Evolutionary conservation across 192 early-diverging fungal species (phyloP), one percentile per base, ranked within the genome.

Genomic region (Backusella tarrabulga): DNA sequence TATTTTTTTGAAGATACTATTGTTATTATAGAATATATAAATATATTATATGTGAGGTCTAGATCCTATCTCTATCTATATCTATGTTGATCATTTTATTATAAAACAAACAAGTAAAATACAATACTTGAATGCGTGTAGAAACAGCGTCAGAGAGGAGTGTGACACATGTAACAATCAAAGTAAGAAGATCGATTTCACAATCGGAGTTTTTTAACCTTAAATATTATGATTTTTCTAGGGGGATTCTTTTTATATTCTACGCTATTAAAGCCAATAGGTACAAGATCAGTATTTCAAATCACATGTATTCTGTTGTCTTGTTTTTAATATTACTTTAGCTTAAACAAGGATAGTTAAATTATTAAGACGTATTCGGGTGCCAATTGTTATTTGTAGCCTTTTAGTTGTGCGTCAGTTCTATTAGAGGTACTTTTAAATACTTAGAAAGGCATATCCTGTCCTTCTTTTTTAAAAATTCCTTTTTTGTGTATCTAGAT

Each of bases 141-240:
- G 46, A 50, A 50, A n/a, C 46, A 50, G 5, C 46, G 19, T 50
- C 19, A 50, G 6, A 50, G 19, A 5, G n/a, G 19, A 50, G 46
- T 23, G 56, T 29, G 56, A 63, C 23, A 63, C 56, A 56, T 56
- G 54, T 23, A 9, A 23, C 21, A 26, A 26, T 56, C 54, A 23
- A 56, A 56, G 54, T 56, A 63, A 63, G 56, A 63, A 63, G 56
- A 63, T 63, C 56, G 56, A 63, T 63, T 63, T 63, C 11, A 29
- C 56, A 63, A 63, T 29, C 56, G 56, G 56, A 63, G 56, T 63
- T 63, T 50, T 21, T 12, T 23, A 63, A 63, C 56, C 56, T 63
- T 63, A 63, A 26, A 19, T 50, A n/a, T 7, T 21, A 7, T 50
- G 15, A n/a, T 50, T 50, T 50, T 50, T n/a, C 19, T 50, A 7